These are phyloP conservation scores for Ambrosiella cleistominuta DNA, from an alignment of 2,329 filamentous ascomycete species.

Conservation along the genomic window DNA sequence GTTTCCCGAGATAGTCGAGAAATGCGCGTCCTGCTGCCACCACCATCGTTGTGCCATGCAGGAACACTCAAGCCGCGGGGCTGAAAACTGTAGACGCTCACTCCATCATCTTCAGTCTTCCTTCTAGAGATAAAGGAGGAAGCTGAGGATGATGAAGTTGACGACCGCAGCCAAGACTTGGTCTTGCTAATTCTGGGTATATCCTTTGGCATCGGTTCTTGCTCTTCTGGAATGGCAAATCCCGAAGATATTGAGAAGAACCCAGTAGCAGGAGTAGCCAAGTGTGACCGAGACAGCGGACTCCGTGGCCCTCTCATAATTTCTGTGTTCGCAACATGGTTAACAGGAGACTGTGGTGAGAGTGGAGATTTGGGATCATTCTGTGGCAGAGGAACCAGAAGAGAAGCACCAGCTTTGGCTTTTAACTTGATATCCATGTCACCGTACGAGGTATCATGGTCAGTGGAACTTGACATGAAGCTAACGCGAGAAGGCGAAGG, in stretches of 20 bases:
- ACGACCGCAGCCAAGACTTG: slow-evolving; percentile 2
- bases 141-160: background rate
- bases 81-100: slow-evolving; percentile 2
- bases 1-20: background rate
- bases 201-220: background rate
- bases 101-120: background rate
- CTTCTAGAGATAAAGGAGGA: background rate
- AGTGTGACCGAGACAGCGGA: background rate
- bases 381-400: background rate
- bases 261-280: slow-evolving; percentile 2
- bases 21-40: background rate
- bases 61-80: background rate
- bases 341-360: background rate
- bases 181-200: background rate
- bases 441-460: background rate
- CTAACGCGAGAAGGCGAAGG: background rate
- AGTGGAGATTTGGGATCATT: background rate
- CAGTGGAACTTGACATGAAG: background rate
- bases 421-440: slow-evolving; percentile 3
- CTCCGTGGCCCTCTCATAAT: background rate
- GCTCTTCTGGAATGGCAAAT: background rate
- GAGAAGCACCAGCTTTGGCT: slow-evolving; percentile 1
- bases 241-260: slow-evolving; percentile 1
- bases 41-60: background rate
- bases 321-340: background rate